Evolutionary conservation across 305 asterid genomes (phyloP).

Genomic region (Fraxinus paxiana): DNA sequence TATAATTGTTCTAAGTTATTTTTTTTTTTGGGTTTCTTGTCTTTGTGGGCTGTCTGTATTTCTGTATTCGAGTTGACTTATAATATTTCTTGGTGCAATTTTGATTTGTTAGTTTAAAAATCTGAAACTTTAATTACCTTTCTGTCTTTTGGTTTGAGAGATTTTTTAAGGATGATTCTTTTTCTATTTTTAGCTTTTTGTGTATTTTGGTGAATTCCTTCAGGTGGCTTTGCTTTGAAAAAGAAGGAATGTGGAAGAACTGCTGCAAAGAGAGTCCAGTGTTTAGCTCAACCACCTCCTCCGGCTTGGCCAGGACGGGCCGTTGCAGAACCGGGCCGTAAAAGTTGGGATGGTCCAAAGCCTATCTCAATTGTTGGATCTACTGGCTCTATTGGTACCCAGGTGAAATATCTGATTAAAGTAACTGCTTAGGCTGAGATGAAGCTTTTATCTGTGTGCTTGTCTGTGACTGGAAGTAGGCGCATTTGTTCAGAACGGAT

Average conservation of each 20-base stretch:
- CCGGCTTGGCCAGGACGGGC: conserved; percentile 99
- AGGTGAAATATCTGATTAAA: conserved; percentile 43
- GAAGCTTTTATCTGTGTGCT: background rate
- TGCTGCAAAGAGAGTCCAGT: conserved; percentile 48
- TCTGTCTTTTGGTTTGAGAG: background rate
- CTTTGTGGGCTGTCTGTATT: background rate
- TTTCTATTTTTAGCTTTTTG: background rate
- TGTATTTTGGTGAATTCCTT: conserved; percentile 15
- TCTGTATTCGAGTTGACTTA: background rate
- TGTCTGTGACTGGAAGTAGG: background rate
- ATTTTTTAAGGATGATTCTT: background rate
- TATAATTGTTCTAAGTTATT: background rate
- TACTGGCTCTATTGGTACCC: conserved; percentile 97
- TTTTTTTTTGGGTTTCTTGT: background rate
- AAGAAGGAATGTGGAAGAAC: conserved; percentile 49
- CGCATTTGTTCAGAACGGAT: background rate
- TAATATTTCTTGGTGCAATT: background rate
- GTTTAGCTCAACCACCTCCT: conserved; percentile 71
- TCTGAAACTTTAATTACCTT: background rate
- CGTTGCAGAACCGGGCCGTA: conserved; percentile 51
- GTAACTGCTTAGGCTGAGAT: background rate
- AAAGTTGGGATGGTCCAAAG: conserved; percentile 87
- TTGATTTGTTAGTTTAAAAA: background rate
- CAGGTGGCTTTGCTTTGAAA: conserved; percentile 64
- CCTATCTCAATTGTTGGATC: conserved; percentile 93